These are phyloP conservation scores for Claviceps digitariae DNA, from an alignment of 2,329 filamentous ascomycete species.

Conservation along the genomic window DNA sequence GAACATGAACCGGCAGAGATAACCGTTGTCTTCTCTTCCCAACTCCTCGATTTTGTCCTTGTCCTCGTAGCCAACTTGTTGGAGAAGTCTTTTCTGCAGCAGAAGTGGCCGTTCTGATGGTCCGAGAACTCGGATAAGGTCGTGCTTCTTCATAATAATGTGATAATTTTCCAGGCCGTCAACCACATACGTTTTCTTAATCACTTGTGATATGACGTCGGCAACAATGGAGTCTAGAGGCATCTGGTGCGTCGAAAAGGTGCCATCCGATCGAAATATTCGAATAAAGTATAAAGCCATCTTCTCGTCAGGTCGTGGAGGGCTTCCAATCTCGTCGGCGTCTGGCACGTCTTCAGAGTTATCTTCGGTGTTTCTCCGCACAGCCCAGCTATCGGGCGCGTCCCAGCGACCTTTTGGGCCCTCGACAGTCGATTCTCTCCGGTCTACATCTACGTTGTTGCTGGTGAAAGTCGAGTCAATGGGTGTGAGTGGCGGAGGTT, in stretches of 20 bases:
- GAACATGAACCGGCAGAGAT: slow-evolving; percentile 92
- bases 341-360: slow-evolving; percentile 43
- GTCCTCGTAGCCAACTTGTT: slow-evolving; percentile 83
- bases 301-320: slow-evolving; percentile 61
- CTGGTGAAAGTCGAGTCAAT: slow-evolving; percentile 45
- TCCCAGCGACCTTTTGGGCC: slow-evolving; percentile 59
- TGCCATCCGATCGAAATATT: slow-evolving; percentile 85
- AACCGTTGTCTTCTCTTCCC: slow-evolving; percentile 93
- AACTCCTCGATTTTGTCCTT: slow-evolving; percentile 83
- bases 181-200: slow-evolving; percentile 86
- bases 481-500: slow-evolving; percentile 56
- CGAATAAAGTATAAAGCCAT: slow-evolving; percentile 76
- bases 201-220: slow-evolving; percentile 79
- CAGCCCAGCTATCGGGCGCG: slow-evolving; percentile 92
- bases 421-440: slow-evolving; percentile 19
- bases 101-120: slow-evolving; percentile 70
- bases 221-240: slow-evolving; percentile 69
- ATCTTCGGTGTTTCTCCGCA: slow-evolving; percentile 60
- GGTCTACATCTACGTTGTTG: slow-evolving; percentile 30
- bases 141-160: slow-evolving; percentile 88
- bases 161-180: slow-evolving; percentile 90
- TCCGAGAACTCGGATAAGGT: slow-evolving; percentile 69
- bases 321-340: slow-evolving; percentile 52
- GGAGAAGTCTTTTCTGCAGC: slow-evolving; percentile 80
- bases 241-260: slow-evolving; percentile 84